phyloP scores from a whole-genome alignment of 495 filamentous ascomycete genomes.

The Glonium stellatum region DNA sequence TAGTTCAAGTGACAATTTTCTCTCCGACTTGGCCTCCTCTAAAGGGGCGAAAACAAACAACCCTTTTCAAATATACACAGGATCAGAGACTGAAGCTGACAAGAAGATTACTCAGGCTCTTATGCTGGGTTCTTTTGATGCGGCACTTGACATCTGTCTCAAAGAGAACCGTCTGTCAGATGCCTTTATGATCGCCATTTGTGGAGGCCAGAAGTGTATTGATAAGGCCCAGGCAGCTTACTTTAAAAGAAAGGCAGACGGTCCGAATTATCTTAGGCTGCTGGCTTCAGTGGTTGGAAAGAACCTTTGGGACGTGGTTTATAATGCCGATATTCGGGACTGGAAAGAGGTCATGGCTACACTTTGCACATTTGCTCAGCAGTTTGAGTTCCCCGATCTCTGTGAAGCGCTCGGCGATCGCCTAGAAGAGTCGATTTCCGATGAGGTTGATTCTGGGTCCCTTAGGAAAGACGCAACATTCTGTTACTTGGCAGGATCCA shows the following conservation, averaged over 20 bases:
- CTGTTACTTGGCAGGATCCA: conserved; percentile 91
- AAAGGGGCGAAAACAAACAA: conserved; percentile 77
- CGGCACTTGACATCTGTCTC: conserved; percentile 79
- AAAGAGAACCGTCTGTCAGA: conserved; percentile 86
- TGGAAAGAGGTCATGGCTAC: conserved; percentile 98
- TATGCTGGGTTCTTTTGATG: conserved; percentile 84
- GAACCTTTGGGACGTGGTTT: conserved; percentile 96
- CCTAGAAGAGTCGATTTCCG: conserved; percentile 61
- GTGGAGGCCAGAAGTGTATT: conserved; percentile 85
- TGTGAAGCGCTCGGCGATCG: conserved; percentile 93
- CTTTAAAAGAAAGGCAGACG: conserved; percentile 70
- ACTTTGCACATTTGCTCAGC: conserved; percentile 87
- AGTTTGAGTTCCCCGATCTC: conserved; percentile 88
- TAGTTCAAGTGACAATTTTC: conserved; percentile 71
- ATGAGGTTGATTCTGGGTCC: conserved; percentile 42
- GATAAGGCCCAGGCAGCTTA: conserved; percentile 92
- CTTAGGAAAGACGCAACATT: conserved; percentile 81
- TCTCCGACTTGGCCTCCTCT: conserved; percentile 65
- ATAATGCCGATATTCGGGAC: conserved; percentile 84
- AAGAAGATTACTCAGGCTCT: conserved; percentile 79
- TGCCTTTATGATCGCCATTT: conserved; percentile 97
- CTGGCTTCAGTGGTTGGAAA: conserved; percentile 89
- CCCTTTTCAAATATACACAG: conserved; percentile 78
- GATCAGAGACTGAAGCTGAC: conserved; percentile 73
- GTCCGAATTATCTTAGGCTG: conserved; percentile 86